phyloP scores from a whole-genome alignment of 495 filamentous ascomycete genomes.

The Daldinia childiae region DNA sequence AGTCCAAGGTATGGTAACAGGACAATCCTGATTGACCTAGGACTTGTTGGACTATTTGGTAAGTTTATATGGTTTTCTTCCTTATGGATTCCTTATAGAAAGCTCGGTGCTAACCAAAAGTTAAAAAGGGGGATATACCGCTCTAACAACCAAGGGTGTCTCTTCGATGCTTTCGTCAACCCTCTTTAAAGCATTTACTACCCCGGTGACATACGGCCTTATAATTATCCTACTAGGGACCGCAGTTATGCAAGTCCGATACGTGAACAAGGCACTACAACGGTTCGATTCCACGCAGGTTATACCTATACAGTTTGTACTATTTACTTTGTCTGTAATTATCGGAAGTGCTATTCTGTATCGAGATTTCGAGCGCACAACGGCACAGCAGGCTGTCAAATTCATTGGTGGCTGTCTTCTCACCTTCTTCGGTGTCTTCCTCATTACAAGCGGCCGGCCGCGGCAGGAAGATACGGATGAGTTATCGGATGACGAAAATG shows the following conservation, averaged over 20 bases:
- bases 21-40: constrained; percentile 92
- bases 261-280: constrained; percentile 93
- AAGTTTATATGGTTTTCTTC: constrained; percentile 45
- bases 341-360: constrained; percentile 92
- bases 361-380: constrained; percentile 88
- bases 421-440: constrained; percentile 93
- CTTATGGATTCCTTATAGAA: constrained; percentile 1
- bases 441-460: constrained; percentile 79
- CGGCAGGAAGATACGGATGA: constrained; percentile 63
- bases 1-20: constrained; percentile 81
- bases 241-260: constrained; percentile 93
- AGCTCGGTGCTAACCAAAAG: constrained; percentile 45
- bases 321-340: constrained; percentile 96
- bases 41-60: constrained; percentile 93
- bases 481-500: constrained; percentile 61
- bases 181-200: constrained; percentile 85
- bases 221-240: constrained; percentile 79
- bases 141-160: constrained; percentile 93
- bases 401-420: constrained; percentile 89
- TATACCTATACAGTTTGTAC: constrained; percentile 95
- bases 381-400: constrained; percentile 72
- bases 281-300: constrained; percentile 97
- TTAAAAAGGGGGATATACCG: constrained; percentile 84
- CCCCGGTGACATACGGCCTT: constrained; percentile 88
- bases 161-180: constrained; percentile 92